Percentiles rank a stretch among this genome's conserved stretches.
Evolutionary conservation across 768 basidiomycete species (phyloP).

Genomic region (Psilocybe cubensis): DNA sequence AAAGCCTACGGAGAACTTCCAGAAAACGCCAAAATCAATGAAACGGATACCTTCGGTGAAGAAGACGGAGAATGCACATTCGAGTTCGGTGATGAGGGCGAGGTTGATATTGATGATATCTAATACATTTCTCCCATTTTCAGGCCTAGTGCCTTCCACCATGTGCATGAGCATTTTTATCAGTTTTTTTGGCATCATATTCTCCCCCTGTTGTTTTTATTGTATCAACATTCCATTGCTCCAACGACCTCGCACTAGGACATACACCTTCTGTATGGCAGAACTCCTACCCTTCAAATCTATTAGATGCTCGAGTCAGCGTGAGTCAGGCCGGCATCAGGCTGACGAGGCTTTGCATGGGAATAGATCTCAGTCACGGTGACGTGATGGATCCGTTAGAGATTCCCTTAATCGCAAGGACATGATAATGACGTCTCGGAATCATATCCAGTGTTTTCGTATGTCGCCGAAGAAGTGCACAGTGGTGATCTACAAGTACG

Average conservation of each 20-base stretch:
- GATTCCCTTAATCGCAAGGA: neutral
- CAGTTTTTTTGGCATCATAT: conserved; percentile 19
- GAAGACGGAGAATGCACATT: conserved; percentile 89
- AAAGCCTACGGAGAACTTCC: conserved; percentile 99
- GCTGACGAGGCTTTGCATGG: neutral
- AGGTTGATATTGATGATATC: conserved; percentile 91
- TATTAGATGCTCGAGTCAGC: neutral
- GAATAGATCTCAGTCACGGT: neutral
- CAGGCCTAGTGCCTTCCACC: conserved; percentile 13
- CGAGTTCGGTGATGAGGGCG: conserved; percentile 89
- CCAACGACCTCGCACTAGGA: neutral
- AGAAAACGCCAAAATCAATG: conserved; percentile 95
- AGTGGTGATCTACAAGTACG: too few relatives aligned
- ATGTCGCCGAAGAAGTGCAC: too few relatives aligned
- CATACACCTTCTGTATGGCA: too few relatives aligned
- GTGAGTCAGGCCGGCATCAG: neutral
- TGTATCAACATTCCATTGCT: neutral
- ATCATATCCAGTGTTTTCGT: too few relatives aligned
- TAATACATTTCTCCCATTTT: conserved; percentile 39
- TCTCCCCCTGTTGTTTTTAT: conserved; percentile 1
- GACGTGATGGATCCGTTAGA: neutral
- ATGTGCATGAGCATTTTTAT: conserved; percentile 21
- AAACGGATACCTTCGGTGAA: conserved; percentile 92
- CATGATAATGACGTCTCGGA: neutral
- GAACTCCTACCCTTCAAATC: neutral